Percentiles rank a stretch among this genome's conserved stretches.
These are phyloP conservation scores for Ogataea parapolymorpha DNA, from an alignment of 805 yeast species.

Conservation along the genomic window DNA sequence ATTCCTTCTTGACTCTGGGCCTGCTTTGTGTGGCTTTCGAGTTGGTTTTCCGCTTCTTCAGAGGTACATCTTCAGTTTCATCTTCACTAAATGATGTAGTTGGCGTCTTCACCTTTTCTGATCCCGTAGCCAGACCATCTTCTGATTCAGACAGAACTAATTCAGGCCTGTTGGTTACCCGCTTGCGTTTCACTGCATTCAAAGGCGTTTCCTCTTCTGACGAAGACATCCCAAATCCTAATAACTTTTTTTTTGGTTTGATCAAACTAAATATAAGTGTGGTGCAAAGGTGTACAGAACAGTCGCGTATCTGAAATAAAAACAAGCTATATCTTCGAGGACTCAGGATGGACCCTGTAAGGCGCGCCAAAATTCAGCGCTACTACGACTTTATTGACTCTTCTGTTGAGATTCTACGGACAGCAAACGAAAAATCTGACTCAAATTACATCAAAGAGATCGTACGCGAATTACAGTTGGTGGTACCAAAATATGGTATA, in stretches of 20 bases:
- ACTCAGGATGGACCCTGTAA: neutral
- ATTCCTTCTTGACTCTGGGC: constrained; percentile 16
- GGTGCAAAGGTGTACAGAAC: constrained; percentile 3
- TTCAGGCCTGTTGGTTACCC: constrained; percentile 1
- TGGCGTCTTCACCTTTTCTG: constrained; percentile 11
- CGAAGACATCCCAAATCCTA: constrained; percentile 15
- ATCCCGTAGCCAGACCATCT: neutral
- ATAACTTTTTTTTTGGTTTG: constrained; percentile 1
- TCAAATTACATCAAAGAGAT: constrained; percentile 7
- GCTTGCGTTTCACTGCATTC: constrained; percentile 6
- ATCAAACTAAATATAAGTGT: neutral
- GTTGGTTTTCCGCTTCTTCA: constrained; percentile 10
- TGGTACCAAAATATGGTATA: constrained; percentile 27
- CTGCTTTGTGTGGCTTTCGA: constrained; percentile 12
- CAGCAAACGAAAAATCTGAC: neutral
- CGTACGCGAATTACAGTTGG: constrained; percentile 17
- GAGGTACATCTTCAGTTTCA: constrained; percentile 18
- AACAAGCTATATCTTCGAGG: constrained; percentile 1
- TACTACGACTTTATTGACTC: constrained; percentile 13
- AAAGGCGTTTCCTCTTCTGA: constrained; percentile 21
- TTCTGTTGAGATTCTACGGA: constrained; percentile 4
- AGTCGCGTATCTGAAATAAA: constrained; percentile 9
- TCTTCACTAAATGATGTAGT: constrained; percentile 18
- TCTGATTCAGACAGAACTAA: constrained; percentile 12
- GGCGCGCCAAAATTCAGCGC: constrained; percentile 5